A percentile compares a stretch with the other conserved stretches of the same genome.
Evolutionary conservation across 2,329 filamentous ascomycete species (phyloP).

Genomic region (Ophiostoma sp.): DNA sequence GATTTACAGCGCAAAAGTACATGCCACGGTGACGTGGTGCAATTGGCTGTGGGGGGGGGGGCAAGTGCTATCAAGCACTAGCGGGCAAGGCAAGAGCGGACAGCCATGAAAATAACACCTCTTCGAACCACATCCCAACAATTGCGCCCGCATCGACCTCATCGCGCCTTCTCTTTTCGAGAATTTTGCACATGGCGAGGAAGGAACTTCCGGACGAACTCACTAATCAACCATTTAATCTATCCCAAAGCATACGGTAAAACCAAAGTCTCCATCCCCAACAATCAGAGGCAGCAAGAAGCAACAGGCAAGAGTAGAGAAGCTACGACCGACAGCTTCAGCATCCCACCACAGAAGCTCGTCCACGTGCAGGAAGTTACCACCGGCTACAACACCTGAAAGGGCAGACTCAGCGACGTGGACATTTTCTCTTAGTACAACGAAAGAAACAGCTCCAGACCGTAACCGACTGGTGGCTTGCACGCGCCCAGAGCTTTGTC

Average conservation of each 20-base stretch:
- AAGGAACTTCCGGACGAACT: not conserved
- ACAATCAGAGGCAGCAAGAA: not conserved
- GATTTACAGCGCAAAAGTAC: not conserved
- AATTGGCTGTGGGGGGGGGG: constrained; percentile 14
- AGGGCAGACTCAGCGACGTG: not conserved
- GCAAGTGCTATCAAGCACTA: constrained; percentile 10
- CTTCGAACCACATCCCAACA: constrained; percentile 3
- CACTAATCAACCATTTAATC: not conserved
- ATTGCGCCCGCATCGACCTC: constrained; percentile 13
- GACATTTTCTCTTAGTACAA: not conserved
- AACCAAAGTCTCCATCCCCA: not conserved
- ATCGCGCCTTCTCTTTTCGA: not conserved
- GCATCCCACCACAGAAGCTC: not conserved
- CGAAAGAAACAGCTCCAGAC: not conserved
- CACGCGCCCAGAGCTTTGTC: not conserved
- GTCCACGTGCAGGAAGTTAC: not conserved
- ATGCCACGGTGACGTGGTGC: constrained; percentile 13
- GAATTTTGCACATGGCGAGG: not conserved
- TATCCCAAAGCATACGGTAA: not conserved
- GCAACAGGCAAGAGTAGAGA: not conserved
- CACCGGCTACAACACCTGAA: not conserved
- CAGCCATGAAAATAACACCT: constrained; percentile 24
- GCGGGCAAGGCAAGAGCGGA: constrained; percentile 17
- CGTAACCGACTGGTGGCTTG: not conserved
- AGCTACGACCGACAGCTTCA: constrained; percentile 3